Evolutionary conservation across 495 filamentous ascomycete genomes (phyloP), one percentile per base, ranked within the genome.

Genomic region (Astrothelium macrocarpum): DNA sequence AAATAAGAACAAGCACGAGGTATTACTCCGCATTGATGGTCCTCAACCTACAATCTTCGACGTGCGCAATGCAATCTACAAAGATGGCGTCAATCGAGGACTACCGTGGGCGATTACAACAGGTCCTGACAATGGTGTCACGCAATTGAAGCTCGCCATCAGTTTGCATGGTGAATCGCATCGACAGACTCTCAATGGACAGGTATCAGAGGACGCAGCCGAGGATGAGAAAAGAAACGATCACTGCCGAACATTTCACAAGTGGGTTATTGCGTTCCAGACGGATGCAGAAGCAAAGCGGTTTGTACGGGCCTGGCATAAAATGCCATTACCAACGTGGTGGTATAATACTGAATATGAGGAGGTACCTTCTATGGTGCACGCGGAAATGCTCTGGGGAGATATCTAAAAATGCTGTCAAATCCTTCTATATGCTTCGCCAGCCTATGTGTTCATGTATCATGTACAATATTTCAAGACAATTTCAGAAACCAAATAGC

Each of bases 261-360:
- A 56, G 16, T 56, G 49, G 49, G 16, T 56, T 29, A 16, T 56
- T 56, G 49, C 49, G 16, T 56, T 56, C 20, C 49, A 56, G 16
- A 56, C 49, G 2, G 49, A 56, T 9, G 49, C 4, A 56, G 49
- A 56, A 29, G 49, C 49, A 26, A 56, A 56, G 29, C n/a, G 49
- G 16, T 56, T 56, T 20, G 49, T 56, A 29, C 20, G 49, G 16
- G 49, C 49, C 9, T 56, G 49, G 49, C 49, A 56, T 16, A 56
- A 56, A 25, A 56, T 56, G 49, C 49, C 49, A 56, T 25, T 56
- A 16, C 49, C 49, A 4, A 29, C 49, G 20, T 56, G 49, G 49
- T 56, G 49, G 49, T 25, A 56, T 9, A 25, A 25, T 11, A 56
- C 49, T 29, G 12, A 56, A 16, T 56, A 56, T 29, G 49, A 56